Conservation (phyloP, 2,329 filamentous ascomycete species). For the Tolypocladium sp. region DNA sequence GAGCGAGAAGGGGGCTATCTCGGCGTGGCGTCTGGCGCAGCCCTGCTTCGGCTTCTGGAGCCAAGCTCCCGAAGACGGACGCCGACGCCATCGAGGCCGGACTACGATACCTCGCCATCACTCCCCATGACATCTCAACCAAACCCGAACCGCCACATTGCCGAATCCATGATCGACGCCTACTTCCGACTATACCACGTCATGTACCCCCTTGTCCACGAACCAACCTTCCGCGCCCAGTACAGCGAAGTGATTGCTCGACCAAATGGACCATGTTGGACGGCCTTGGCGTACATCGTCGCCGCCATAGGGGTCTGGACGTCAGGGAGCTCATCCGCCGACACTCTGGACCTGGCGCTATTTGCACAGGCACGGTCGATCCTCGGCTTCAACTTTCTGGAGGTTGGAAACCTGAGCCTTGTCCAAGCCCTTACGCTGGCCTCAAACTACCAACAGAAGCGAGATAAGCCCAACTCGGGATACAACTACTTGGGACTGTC, state of each 20-base stretch:
- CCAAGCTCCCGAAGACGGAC: constrained; percentile 15
- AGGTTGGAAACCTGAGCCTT: constrained; percentile 33
- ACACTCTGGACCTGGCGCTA: constrained; percentile 15
- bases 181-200: constrained; percentile 36
- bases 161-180: constrained; percentile 25
- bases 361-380: constrained; percentile 20
- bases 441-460: constrained; percentile 41
- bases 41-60: constrained; percentile 28
- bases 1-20: constrained; percentile 33
- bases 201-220: constrained; percentile 36
- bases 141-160: constrained; percentile 21
- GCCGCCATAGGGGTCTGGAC: constrained; percentile 27
- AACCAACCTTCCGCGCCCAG: constrained; percentile 32
- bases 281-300: constrained; percentile 22
- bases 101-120: constrained; percentile 1
- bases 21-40: constrained; percentile 34
- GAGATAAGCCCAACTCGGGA: constrained; percentile 40
- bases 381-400: constrained; percentile 31
- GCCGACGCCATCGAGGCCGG: constrained; percentile 8
- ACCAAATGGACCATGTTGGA: constrained; percentile 20
- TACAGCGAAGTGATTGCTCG: constrained; percentile 22
- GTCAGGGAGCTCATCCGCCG: constrained; percentile 10
- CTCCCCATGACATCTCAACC: constrained; percentile 15
- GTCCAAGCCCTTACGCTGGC: constrained; percentile 35
- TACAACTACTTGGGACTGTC: constrained; percentile 44